These are phyloP conservation scores for Lactarius quietus DNA, from an alignment of 768 basidiomycete species.

Conservation along the genomic window DNA sequence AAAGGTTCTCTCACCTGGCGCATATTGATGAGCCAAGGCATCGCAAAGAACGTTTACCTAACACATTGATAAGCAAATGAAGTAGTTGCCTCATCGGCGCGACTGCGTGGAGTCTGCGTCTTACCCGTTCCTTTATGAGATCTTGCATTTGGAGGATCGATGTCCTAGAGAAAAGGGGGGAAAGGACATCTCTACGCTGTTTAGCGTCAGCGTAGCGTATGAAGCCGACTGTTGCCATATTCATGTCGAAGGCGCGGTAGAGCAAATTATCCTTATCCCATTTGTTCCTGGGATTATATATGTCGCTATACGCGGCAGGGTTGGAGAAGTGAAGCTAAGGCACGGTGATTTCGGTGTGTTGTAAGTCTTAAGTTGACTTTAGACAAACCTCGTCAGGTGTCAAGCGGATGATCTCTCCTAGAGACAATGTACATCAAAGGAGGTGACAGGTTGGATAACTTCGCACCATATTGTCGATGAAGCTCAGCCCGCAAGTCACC, in stretches of 20 bases:
- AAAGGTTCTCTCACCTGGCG: not conserved
- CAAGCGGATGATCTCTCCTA: conserved; percentile 7
- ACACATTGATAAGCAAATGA: not conserved
- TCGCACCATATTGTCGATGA: conserved; percentile 1
- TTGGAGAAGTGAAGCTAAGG: conserved; percentile 5
- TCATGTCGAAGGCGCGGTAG: conserved; percentile 7
- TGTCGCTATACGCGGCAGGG: conserved; percentile 1
- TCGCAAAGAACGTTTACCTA: conserved; percentile 1
- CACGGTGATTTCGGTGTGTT: not conserved
- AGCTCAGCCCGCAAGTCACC: not conserved
- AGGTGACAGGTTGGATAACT: not conserved
- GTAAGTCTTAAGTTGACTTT: not conserved
- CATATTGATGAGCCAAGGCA: not conserved
- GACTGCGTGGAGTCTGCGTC: too few species aligned
- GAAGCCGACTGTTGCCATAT: not conserved
- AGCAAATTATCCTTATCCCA: conserved; percentile 9
- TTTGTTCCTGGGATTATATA: too few species aligned
- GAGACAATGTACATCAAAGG: not conserved
- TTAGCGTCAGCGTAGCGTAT: conserved; percentile 5
- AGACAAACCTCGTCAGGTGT: conserved; percentile 4
- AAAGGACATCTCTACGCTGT: conserved; percentile 8
- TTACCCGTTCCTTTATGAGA: not conserved
- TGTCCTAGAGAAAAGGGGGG: not conserved
- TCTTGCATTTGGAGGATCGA: conserved; percentile 1
- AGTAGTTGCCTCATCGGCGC: not conserved